A percentile compares a stretch with the other conserved stretches of the same genome.
Evolutionary conservation across 306 rosid species (phyloP).

Genomic region (Macrotyloma uniflorum): DNA sequence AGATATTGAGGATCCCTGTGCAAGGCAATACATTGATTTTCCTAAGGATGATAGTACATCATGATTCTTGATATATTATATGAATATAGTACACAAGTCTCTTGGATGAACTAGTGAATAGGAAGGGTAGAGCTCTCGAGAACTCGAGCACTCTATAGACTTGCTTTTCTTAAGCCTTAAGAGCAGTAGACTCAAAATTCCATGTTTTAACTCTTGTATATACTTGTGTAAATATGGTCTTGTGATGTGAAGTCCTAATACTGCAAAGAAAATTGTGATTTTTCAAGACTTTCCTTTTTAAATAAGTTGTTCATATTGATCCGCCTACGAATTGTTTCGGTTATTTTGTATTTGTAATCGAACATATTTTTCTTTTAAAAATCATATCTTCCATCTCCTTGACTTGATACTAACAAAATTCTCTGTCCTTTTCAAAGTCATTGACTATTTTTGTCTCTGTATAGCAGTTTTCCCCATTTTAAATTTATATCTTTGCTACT

Average conservation of each 20-base stretch:
- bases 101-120: slow-evolving; percentile 24
- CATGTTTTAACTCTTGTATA: slow-evolving; percentile 13
- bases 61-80: background rate
- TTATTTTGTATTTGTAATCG: background rate
- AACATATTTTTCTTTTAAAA: background rate
- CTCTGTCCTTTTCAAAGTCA: background rate
- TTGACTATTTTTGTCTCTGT: background rate
- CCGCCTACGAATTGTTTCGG: background rate
- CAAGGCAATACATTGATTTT: background rate
- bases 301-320: background rate
- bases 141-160: background rate
- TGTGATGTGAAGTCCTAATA: background rate
- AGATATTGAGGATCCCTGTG: background rate
- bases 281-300: slow-evolving; percentile 20
- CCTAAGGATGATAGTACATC: background rate
- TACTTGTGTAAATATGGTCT: slow-evolving; percentile 1
- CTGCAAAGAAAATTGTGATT: background rate
- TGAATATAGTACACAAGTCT: background rate
- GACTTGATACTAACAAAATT: background rate
- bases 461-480: background rate
- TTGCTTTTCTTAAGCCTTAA: slow-evolving; percentile 12
- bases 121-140: slow-evolving; percentile 9
- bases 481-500: background rate
- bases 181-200: background rate
- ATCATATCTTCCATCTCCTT: background rate